phyloP scores from a whole-genome alignment of 2,329 filamentous ascomycete genomes.

The Alternaria incomplexa region DNA sequence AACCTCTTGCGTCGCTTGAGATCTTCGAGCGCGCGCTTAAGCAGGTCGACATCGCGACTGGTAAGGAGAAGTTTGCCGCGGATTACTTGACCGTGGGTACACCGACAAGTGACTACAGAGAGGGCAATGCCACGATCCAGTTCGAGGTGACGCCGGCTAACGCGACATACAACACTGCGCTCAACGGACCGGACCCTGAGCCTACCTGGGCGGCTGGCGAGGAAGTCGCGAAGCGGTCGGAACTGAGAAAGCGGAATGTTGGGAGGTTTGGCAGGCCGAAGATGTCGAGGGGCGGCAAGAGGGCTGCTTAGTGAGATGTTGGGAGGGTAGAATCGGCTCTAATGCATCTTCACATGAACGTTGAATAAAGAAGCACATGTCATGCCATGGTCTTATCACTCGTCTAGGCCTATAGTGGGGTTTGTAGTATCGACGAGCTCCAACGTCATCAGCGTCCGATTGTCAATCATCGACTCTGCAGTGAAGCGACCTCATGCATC shows the following conservation, averaged over 20 bases:
- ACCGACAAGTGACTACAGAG: conserved; percentile 47
- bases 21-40: conserved; percentile 58
- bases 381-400: neutral
- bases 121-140: conserved; percentile 56
- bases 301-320: neutral
- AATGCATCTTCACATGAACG: neutral
- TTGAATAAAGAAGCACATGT: neutral
- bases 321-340: neutral
- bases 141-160: conserved; percentile 50
- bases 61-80: conserved; percentile 35
- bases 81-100: conserved; percentile 46
- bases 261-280: conserved; percentile 20
- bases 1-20: conserved; percentile 57
- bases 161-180: conserved; percentile 57
- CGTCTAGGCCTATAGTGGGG: neutral
- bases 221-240: neutral
- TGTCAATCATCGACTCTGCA: neutral
- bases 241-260: conserved; percentile 24
- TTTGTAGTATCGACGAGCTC: neutral
- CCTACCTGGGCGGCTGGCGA: conserved; percentile 34
- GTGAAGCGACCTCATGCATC: neutral
- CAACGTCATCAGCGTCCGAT: conserved; percentile 8
- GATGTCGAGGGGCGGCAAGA: neutral
- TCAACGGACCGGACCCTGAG: conserved; percentile 50
- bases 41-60: conserved; percentile 60